These are phyloP conservation scores for Monosporozyma solicola DNA, from an alignment of 805 yeast genomes.

Conservation along the genomic window DNA sequence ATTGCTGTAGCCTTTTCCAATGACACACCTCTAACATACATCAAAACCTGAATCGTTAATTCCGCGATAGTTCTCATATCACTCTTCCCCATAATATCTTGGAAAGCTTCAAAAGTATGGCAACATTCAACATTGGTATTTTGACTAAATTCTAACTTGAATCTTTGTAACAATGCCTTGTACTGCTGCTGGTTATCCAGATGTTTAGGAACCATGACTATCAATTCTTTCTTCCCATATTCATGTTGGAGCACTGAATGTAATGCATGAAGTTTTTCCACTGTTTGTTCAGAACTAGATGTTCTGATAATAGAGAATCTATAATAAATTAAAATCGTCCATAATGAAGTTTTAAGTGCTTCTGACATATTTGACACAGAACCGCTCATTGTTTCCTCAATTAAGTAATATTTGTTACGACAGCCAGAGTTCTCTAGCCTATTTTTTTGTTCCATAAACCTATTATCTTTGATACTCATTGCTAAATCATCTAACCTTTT, in stretches of 20 bases:
- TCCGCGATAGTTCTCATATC: slow-evolving; percentile 66
- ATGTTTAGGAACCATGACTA: slow-evolving; percentile 45
- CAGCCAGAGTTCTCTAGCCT: slow-evolving; percentile 66
- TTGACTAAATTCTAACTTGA: slow-evolving; percentile 38
- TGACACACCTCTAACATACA: slow-evolving; percentile 74
- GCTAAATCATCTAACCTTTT: slow-evolving; percentile 84
- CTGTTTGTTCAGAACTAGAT: slow-evolving; percentile 65
- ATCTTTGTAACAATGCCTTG: slow-evolving; percentile 31
- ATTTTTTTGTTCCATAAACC: slow-evolving; percentile 79
- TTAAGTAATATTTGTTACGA: slow-evolving; percentile 57
- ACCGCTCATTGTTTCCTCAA: slow-evolving; percentile 61
- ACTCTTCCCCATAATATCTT: slow-evolving; percentile 59
- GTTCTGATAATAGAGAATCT: slow-evolving; percentile 63
- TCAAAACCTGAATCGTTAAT: slow-evolving; percentile 62
- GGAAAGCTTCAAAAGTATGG: slow-evolving; percentile 48
- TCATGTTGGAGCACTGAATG: slow-evolving; percentile 41
- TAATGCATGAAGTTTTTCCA: slow-evolving; percentile 34
- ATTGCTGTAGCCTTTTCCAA: slow-evolving; percentile 76
- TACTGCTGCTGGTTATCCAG: slow-evolving; percentile 46
- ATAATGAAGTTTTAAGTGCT: slow-evolving; percentile 67
- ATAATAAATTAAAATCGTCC: slow-evolving; percentile 57
- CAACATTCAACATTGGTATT: slow-evolving; percentile 31
- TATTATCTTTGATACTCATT: slow-evolving; percentile 73
- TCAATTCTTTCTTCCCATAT: slow-evolving; percentile 34
- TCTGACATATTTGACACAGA: slow-evolving; percentile 41